A percentile compares a stretch with the other conserved stretches of the same genome.
Evolutionary conservation across 73 alveolate genomes (phyloP).

Genomic region (Effrenium voratum): DNA sequence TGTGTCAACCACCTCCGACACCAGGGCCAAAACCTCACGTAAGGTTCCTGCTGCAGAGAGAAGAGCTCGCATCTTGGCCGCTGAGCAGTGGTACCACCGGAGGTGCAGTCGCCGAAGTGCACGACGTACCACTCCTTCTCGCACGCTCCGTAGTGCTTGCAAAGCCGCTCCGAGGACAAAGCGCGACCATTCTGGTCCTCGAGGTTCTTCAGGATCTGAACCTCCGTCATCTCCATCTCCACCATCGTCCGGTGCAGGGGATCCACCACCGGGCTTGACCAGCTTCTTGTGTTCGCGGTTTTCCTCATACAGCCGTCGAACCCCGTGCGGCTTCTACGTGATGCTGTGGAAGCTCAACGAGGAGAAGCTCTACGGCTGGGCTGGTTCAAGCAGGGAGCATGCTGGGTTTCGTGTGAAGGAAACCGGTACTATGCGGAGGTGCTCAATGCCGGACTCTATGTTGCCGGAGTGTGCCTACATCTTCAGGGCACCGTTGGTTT

Average conservation of each 20-base stretch:
- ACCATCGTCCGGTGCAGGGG: no score
- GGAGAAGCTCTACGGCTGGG: neutral
- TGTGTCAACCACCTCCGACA: constrained; percentile 13
- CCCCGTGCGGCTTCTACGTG: neutral
- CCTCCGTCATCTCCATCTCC: no score
- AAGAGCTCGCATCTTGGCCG: neutral
- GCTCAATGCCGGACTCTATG: neutral
- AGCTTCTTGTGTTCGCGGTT: neutral
- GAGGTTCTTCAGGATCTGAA: neutral
- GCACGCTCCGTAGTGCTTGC: neutral
- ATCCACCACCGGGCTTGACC: no score
- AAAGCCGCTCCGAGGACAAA: constrained; percentile 24
- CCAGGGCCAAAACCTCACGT: neutral
- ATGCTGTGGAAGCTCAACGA: neutral
- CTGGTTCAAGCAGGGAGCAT: neutral
- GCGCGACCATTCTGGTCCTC: neutral
- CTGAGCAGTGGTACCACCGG: constrained; percentile 36
- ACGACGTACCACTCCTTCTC: constrained; percentile 6
- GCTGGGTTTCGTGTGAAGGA: neutral
- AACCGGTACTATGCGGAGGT: neutral
- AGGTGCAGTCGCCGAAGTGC: constrained; percentile 30
- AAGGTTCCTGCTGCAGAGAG: constrained; percentile 24
- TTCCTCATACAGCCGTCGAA: neutral
- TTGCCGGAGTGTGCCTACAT: neutral
- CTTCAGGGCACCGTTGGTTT: neutral